These are phyloP conservation scores for Penicillium sp. DNA, from an alignment of 2,329 filamentous ascomycete genomes.

Conservation along the genomic window DNA sequence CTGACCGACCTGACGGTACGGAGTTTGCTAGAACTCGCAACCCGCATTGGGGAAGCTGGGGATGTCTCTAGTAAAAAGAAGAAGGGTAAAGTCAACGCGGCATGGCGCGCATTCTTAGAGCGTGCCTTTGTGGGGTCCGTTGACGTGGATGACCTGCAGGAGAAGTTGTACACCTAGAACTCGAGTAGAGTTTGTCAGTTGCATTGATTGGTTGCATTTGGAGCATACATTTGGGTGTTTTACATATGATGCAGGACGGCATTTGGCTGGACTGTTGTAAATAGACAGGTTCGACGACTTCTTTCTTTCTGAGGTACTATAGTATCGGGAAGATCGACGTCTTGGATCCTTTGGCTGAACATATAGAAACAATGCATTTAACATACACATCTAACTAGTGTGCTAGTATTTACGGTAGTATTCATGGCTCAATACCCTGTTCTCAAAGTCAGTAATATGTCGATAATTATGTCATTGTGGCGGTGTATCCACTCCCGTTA, in stretches of 20 bases:
- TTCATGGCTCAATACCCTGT: no score
- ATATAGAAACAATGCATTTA: no score
- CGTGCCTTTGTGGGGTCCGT: slow-evolving; percentile 81
- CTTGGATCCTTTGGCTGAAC: no score
- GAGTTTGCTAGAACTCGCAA: slow-evolving; percentile 78
- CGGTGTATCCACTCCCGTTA: slow-evolving; percentile 13
- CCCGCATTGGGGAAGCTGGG: slow-evolving; percentile 67
- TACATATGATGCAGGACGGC: neutral
- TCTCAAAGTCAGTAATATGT: no score
- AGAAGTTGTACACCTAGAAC: slow-evolving; percentile 12
- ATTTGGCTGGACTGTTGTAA: neutral
- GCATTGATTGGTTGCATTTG: neutral
- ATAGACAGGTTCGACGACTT: neutral
- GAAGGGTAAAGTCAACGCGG: slow-evolving; percentile 57
- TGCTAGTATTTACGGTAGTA: no score
- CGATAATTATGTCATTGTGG: slow-evolving; percentile 27
- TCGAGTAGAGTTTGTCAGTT: neutral
- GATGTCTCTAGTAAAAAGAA: slow-evolving; percentile 43
- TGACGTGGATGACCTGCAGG: slow-evolving; percentile 65
- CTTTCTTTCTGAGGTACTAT: no score
- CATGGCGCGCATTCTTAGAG: slow-evolving; percentile 76
- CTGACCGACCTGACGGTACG: slow-evolving; percentile 82
- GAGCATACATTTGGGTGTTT: slow-evolving; percentile 1
- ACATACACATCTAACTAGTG: no score
- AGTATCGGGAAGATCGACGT: no score